Evolutionary conservation across 768 basidiomycete genomes (phyloP), one percentile per base, ranked within the genome.

Genomic region (Amanita polypyramis): DNA sequence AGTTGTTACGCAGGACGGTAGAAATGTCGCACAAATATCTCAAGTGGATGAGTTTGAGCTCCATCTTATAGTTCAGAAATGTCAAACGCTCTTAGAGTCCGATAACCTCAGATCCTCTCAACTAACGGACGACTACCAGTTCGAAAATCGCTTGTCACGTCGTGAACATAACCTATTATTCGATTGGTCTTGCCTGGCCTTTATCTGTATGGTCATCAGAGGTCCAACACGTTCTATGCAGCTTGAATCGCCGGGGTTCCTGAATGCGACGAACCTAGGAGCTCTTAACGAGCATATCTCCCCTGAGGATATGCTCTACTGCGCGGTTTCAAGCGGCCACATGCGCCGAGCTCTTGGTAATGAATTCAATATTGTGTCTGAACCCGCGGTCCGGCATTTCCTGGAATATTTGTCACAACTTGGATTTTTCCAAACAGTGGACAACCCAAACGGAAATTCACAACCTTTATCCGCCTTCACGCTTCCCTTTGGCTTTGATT

Each of bases 401-500:
- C 67, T 90, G 10, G 64, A 68, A 21, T 80, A 85, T 54, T 60
- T 90, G 8, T 70, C 77, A 44, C 72, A 75, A 33, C 65, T 81
- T 25, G 82, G 84, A 9, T 73, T 87, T 54, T 72, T 87, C 51
- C 69, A 74, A 30, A 65, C 73, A 15, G 41, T 67, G 14, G 77
- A 80, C 49, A 49, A 50, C n/a, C 15, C 20, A 23, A 54, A 54
- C 5, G 36, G 53, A 12, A 52, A 49, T 10, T 65, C 74, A 56
- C 66, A 17, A 53, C 67, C 27, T 60, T 65, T 44, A n/a, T 84
- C 80, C 55, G 65, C 64, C 7, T 89, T 89, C 54, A 80, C 80
- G 1, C 61, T 90, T 15, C 85, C 88, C 1, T 61, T 84, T 8
- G 76, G 81, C 0, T 70, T 89, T 35, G 88, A 91, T 53, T 63